Evolutionary conservation across 306 rosid species (phyloP), one percentile per base, ranked within the genome.

Genomic region (Carpinus viminea): DNA sequence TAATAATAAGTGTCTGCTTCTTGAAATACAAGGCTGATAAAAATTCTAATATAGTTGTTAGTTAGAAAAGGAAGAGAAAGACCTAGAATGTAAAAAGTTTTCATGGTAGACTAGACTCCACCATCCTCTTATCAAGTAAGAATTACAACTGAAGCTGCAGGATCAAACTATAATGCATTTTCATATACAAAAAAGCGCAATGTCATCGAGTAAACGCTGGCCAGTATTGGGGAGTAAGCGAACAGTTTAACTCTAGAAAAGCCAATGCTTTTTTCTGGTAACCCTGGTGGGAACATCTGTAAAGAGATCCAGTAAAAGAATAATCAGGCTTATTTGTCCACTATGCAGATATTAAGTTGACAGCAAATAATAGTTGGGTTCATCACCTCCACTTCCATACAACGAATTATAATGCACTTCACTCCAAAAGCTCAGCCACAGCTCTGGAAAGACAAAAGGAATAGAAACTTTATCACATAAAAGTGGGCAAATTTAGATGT

Each of bases 371-470:
- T 52, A 51, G 60, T 75, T 60, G 46, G 71, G 79, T 34, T 38
- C 52, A 83, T 80, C 76, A 95, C 99, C 99, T 88, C 93, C 93
- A 51, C 50, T 83, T 41, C 91, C 80, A 68, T 95, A 93, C 51
- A 95, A 56, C 3, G 99, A 95, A 74, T 95, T 95, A 77, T 95
- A 95, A 88, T 95, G 99, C 70, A 95, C 99, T 86, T 95, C 99
- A 71, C 99, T 91, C 99, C 99, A 95, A 87, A 95, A 95, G 93
- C 99, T 95, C 72, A 95, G 89, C 99, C 99, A 95, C 69, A 95
- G 74, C 83, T 95, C 99, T 95, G 72, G 64, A 60, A 5, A 56
- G 13, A 60, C 38, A 51, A 66, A 70, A 10, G 51, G 24, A 20
- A 52, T 24, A 31, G 8, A 66, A 80, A 28, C 56, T 53, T 13